These are phyloP conservation scores for Phytophthora capsici DNA, from an alignment of 352 stramenopile genomes.

Conservation along the genomic window DNA sequence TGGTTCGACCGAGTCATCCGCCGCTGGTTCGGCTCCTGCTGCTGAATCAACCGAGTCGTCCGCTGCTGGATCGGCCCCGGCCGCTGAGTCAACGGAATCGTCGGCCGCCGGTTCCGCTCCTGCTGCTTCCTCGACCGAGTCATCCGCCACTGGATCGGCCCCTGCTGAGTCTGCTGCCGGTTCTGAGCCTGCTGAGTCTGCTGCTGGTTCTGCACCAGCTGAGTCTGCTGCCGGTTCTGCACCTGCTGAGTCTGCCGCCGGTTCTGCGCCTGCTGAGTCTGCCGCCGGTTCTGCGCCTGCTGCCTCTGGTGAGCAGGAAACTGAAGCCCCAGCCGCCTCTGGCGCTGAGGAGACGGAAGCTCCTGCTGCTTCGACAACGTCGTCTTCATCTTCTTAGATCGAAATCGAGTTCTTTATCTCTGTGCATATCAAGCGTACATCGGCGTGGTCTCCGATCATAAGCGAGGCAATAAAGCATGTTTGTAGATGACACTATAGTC, in stretches of 20 bases:
- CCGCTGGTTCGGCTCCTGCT: conserved; percentile 8
- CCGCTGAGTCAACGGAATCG: conserved; percentile 12
- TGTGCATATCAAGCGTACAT: conserved; percentile 39
- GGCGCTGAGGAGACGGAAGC: not conserved
- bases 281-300: too few relatives aligned
- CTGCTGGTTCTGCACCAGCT: not conserved
- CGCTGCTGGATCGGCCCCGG: conserved; percentile 5
- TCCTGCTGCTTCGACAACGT: conserved; percentile 10
- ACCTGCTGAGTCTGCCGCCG: not conserved
- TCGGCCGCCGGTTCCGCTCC: not conserved
- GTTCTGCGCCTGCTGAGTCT: not conserved
- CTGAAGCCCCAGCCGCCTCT: not conserved
- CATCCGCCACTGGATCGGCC: conserved; percentile 4
- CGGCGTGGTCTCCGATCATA: conserved; percentile 32
- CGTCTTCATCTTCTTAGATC: conserved; percentile 29
- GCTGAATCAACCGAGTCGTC: conserved; percentile 6
- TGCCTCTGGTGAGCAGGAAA: not conserved
- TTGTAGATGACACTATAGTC: conserved; percentile 31
- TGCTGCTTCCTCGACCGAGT: conserved; percentile 4
- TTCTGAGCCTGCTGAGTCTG: not conserved
- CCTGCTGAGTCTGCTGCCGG: not conserved
- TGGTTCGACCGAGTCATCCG: conserved; percentile 11
- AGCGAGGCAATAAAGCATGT: conserved; percentile 42
- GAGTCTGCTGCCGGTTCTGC: not conserved
- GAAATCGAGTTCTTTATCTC: conserved; percentile 37